Base-by-base conservation (phyloP, 2,329 filamentous ascomycete genomes). In the Colletotrichum coccodes region DNA sequence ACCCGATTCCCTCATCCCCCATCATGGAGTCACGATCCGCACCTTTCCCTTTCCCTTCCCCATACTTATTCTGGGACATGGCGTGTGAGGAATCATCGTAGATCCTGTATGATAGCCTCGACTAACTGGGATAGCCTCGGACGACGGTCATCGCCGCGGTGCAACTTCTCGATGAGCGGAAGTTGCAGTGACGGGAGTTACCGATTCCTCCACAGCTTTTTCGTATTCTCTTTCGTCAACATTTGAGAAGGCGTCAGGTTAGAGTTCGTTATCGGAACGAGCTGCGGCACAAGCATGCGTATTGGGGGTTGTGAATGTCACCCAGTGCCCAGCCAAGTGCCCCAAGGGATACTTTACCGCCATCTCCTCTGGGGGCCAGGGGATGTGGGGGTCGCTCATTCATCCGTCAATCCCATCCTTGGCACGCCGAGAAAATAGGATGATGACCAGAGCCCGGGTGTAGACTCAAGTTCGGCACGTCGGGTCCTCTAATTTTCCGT, bases 21-120 rank as follows among this genome's bases (percentile, higher is more conserved):
- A 28, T 40, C 23, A 14, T 30, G 18, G 30, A 16, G 30, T 23
- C 14, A 14, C n/a, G 14, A 23, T 53, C 38, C 54, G 54, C 12
- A 46, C 21, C 46, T 40, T 49, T 16, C 59, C 34, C 64, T 46
- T 40, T 49, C n/a, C 59, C 34, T 67, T 46, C 52, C 50, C 36
- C 65, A 58, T 64, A 32, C 28, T 60, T 58, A 53, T 64, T 59
- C 46, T 59, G 46, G 60, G 52, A 44, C 42, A 50, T 59, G 28
- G 36, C 23, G 28, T 46, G 38, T 42, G 40, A 68, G 54, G 64
- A 54, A 68, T 68, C 60, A 64, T 64, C 47, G 61, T 65, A 18
- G 40, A 32, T 54, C 28, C 54, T 42, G 61, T 61, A 65, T 50
- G 18, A 65, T 42, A 40, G 40, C 32, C 18, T 54, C 54, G 30